These are phyloP conservation scores for Ustilago esculenta DNA, from an alignment of 1,284 basidiomycete genomes.

Conservation along the genomic window DNA sequence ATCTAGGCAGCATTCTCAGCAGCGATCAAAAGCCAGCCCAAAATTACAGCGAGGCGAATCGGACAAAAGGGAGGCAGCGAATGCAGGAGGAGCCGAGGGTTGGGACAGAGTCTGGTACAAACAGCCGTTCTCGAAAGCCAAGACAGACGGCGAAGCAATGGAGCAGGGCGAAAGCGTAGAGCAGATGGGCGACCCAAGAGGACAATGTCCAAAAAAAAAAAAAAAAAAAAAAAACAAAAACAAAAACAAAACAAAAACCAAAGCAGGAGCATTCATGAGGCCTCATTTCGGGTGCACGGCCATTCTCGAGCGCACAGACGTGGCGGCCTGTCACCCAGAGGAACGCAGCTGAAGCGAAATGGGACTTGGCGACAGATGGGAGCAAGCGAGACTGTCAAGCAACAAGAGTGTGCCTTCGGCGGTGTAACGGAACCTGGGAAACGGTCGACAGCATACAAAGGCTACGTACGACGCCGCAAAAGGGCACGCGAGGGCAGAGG, in stretches of 20 bases:
- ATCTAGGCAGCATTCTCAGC: no score
- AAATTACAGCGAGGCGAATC: no score
- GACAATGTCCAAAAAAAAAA: neutral
- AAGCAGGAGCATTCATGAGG: neutral
- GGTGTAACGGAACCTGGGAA: conserved; percentile 11
- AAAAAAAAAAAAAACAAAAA: conserved; percentile 7
- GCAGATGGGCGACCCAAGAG: no score
- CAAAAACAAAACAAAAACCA: conserved; percentile 10
- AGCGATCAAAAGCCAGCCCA: no score
- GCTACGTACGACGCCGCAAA: no score
- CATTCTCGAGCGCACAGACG: conserved; percentile 14
- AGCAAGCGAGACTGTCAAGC: conserved; percentile 9
- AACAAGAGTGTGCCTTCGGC: conserved; percentile 20
- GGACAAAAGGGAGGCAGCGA: neutral
- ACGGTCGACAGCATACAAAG: conserved; percentile 2
- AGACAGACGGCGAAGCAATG: no score
- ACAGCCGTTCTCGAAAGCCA: neutral
- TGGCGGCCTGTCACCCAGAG: conserved; percentile 6
- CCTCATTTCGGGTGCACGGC: conserved; percentile 5
- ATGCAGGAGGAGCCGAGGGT: conserved; percentile 1
- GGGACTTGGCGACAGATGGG: no score
- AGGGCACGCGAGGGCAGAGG: no score
- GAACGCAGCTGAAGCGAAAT: neutral
- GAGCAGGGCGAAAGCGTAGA: no score
- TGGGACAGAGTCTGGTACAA: conserved; percentile 1